phyloP scores from a whole-genome alignment of 2,329 filamentous ascomycete species.

The Curvularia spicifera region DNA sequence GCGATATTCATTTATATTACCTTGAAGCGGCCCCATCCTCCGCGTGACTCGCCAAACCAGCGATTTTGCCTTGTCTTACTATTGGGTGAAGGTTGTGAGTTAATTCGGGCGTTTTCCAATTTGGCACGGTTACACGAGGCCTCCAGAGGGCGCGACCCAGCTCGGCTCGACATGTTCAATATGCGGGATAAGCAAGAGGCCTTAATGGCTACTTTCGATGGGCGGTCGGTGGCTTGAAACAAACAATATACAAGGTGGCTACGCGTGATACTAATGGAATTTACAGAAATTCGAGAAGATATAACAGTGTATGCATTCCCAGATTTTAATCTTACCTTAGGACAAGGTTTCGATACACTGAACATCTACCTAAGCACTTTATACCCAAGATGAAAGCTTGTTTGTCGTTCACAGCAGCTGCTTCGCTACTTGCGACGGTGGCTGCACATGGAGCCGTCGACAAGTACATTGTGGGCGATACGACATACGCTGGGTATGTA shows the following conservation, averaged over 20 bases:
- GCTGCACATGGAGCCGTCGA: slow-evolving; percentile 41
- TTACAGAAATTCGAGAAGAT: slow-evolving; percentile 5
- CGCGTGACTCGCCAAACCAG: slow-evolving; percentile 23
- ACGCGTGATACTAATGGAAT: slow-evolving; percentile 11
- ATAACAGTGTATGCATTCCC: slow-evolving; percentile 14
- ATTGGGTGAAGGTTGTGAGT: slow-evolving; percentile 6
- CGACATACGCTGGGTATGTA: slow-evolving; percentile 34
- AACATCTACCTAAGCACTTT: not conserved
- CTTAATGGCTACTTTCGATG: slow-evolving; percentile 1
- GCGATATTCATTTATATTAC: slow-evolving; percentile 31
- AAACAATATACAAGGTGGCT: slow-evolving; percentile 19
- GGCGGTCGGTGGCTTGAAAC: slow-evolving; percentile 5
- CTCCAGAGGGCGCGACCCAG: slow-evolving; percentile 23
- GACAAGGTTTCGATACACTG: not conserved
- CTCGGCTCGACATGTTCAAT: slow-evolving; percentile 12
- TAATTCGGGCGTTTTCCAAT: slow-evolving; percentile 3
- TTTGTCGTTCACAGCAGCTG: slow-evolving; percentile 22
- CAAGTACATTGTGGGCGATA: slow-evolving; percentile 33
- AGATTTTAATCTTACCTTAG: slow-evolving; percentile 1
- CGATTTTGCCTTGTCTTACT: not conserved
- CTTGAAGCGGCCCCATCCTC: slow-evolving; percentile 26
- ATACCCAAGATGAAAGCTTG: slow-evolving; percentile 31
- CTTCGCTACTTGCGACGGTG: slow-evolving; percentile 30
- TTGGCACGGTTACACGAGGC: slow-evolving; percentile 16
- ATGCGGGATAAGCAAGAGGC: slow-evolving; percentile 10